Evolutionary conservation across 495 filamentous ascomycete genomes (phyloP), one percentile per base, ranked within the genome.

Genomic region (Darksidea phi): DNA sequence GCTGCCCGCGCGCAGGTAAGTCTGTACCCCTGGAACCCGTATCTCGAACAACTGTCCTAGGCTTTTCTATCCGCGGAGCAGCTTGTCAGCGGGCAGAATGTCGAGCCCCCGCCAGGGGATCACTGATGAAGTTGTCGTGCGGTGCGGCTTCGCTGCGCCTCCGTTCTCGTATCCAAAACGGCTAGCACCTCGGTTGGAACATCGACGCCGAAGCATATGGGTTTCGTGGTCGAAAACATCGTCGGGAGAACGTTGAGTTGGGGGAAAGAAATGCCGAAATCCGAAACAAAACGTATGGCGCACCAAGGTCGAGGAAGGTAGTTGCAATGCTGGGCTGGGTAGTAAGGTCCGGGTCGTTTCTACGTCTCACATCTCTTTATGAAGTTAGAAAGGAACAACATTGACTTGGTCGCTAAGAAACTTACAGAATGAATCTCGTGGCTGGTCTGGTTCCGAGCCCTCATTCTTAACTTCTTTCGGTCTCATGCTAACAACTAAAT

Each of bases 221-320:
- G 4, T 3, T 43, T 43, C 18, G 41, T 20, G 18, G 13, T 43
- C 41, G 41, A 20, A 21, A 13, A 52, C 24, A 26, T 4, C 12
- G 49, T 15, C 15, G 46, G n/a, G 12, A 17, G 20, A 28, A 48
- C 28, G 28, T 38, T 20, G 20, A 41, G 3, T n/a, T 6, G 32
- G 23, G 6, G 15, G 41, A 28, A 38, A 38, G 36, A 15, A 20
- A 43, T 43, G 26, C 45, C 46, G 47, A 25, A 59, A 15, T 41
- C 54, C 45, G 55, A 59, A 34, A 49, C 45, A 49, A 42, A 59
- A 59, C 24, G 41, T 47, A 57, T 48, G 41, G 21, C 13, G 24
- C 49, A 28, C 41, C 13, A 18, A n/a, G 23, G 12, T 32, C 13
- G 24, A 23, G 38, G 23, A 15, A n/a, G 36, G 3, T 21, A 21